These are phyloP conservation scores for Pyronema domesticum DNA, from an alignment of 495 filamentous ascomycete species.

Conservation along the genomic window DNA sequence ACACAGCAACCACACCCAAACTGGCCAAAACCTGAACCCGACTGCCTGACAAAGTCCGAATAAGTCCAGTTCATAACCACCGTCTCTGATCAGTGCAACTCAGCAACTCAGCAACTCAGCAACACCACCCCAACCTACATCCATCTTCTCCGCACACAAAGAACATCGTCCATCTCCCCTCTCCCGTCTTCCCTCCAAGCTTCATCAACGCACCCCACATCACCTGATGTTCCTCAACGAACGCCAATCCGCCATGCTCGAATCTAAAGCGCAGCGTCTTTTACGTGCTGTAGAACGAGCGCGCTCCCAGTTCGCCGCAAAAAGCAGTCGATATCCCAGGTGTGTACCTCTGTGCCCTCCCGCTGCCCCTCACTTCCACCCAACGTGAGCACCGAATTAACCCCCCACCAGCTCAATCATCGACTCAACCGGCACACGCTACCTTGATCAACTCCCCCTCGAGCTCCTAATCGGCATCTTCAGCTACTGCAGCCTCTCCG, in stretches of 20 bases:
- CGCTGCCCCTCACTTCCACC: neutral
- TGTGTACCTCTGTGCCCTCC: slow-evolving; percentile 5
- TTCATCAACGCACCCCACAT: too few relatives aligned
- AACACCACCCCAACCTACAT: too few relatives aligned
- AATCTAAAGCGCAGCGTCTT: slow-evolving; percentile 17
- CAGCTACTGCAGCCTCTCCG: slow-evolving; percentile 12
- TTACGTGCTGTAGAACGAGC: slow-evolving; percentile 19
- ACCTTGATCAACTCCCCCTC: slow-evolving; percentile 23
- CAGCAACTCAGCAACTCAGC: too few relatives aligned
- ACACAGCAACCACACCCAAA: too few relatives aligned
- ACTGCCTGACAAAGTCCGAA: too few relatives aligned
- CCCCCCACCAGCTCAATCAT: neutral
- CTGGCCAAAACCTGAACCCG: too few relatives aligned
- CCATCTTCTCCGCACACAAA: too few relatives aligned
- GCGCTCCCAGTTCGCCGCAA: slow-evolving; percentile 17
- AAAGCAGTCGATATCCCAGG: slow-evolving; percentile 13
- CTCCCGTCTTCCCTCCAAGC: too few relatives aligned
- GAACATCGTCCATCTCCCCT: too few relatives aligned
- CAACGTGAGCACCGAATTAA: slow-evolving; percentile 1
- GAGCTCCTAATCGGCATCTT: slow-evolving; percentile 25
- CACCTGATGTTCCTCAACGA: slow-evolving; percentile 1
- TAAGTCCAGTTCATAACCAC: too few relatives aligned
- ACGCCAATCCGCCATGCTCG: slow-evolving; percentile 5
- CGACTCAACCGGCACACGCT: slow-evolving; percentile 11
- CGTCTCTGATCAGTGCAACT: too few relatives aligned